phyloP scores from a whole-genome alignment of 495 filamentous ascomycete species.

The Chaetomidium leptoderma region DNA sequence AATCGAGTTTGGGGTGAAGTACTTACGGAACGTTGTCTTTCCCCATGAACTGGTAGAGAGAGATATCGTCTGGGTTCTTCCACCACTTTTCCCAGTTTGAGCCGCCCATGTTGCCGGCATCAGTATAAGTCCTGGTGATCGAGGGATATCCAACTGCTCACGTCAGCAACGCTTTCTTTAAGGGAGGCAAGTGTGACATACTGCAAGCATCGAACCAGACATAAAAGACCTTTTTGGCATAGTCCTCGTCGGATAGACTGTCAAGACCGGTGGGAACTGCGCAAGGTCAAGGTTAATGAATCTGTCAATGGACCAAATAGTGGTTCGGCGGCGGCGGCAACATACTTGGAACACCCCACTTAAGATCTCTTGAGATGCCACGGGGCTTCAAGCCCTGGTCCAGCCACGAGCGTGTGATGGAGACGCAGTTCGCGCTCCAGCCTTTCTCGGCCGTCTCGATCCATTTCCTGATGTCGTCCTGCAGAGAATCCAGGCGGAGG shows the following conservation, averaged over 20 bases:
- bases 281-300: conserved; percentile 3
- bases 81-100: conserved; percentile 90
- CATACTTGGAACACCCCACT: conserved; percentile 65
- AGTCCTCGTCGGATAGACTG: conserved; percentile 35
- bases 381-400: conserved; percentile 76
- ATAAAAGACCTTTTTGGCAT: conserved; percentile 83
- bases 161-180: not conserved
- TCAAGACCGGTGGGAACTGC: conserved; percentile 31
- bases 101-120: conserved; percentile 30
- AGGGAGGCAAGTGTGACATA: not conserved
- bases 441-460: conserved; percentile 46
- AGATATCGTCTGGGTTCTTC: conserved; percentile 81
- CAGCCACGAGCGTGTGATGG: conserved; percentile 74
- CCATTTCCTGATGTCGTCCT: conserved; percentile 70
- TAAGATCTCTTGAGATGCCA: conserved; percentile 87
- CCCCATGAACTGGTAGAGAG: conserved; percentile 95
- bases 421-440: conserved; percentile 73
- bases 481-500: conserved; percentile 72
- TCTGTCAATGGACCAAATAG: not conserved
- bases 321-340: conserved; percentile 43
- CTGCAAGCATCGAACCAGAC: conserved; percentile 98
- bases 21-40: conserved; percentile 82
- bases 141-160: conserved; percentile 75
- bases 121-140: conserved; percentile 89
- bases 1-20: not conserved